These are phyloP conservation scores for Penicillium sp. DNA, from an alignment of 2,329 filamentous ascomycete species.

Conservation along the genomic window DNA sequence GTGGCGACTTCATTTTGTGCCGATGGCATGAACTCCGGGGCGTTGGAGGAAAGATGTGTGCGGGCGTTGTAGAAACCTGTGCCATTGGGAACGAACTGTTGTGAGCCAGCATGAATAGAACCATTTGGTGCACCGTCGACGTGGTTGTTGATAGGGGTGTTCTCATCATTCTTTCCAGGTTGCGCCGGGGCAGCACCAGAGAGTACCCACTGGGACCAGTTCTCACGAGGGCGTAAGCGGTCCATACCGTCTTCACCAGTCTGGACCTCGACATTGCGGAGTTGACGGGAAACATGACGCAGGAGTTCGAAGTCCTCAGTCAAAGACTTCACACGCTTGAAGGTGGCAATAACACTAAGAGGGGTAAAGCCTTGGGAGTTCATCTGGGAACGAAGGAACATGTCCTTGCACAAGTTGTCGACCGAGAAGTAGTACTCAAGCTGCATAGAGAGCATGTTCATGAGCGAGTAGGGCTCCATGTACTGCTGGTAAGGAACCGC, in stretches of 20 bases:
- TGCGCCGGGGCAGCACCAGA: slow-evolving; percentile 57
- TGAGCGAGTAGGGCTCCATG: slow-evolving; percentile 57
- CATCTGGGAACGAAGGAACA: slow-evolving; percentile 87
- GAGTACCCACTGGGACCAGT: slow-evolving; percentile 80
- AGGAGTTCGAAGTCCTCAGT: slow-evolving; percentile 72
- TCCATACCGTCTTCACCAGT: slow-evolving; percentile 75
- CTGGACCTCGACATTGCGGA: slow-evolving; percentile 71
- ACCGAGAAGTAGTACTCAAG: slow-evolving; percentile 95
- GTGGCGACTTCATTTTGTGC: slow-evolving; percentile 37
- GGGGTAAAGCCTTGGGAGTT: slow-evolving; percentile 91
- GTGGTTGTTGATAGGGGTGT: slow-evolving; percentile 31
- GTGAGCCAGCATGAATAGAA: slow-evolving; percentile 19
- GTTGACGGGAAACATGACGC: slow-evolving; percentile 72
- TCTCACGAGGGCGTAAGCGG: slow-evolving; percentile 70
- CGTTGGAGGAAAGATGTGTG: slow-evolving; percentile 61
- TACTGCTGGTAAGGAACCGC: slow-evolving; percentile 60
- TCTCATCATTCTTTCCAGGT: slow-evolving; percentile 40
- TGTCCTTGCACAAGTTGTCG: slow-evolving; percentile 91
- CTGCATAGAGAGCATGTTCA: slow-evolving; percentile 62
- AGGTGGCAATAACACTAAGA: slow-evolving; percentile 75
- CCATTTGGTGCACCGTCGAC: slow-evolving; percentile 35
- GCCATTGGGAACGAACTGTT: slow-evolving; percentile 42
- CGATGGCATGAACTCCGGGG: slow-evolving; percentile 61
- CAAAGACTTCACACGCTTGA: slow-evolving; percentile 77
- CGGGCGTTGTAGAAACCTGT: slow-evolving; percentile 40